Conservation (phyloP, 257 asterid species). For the Fraxinus pennsylvanica region DNA sequence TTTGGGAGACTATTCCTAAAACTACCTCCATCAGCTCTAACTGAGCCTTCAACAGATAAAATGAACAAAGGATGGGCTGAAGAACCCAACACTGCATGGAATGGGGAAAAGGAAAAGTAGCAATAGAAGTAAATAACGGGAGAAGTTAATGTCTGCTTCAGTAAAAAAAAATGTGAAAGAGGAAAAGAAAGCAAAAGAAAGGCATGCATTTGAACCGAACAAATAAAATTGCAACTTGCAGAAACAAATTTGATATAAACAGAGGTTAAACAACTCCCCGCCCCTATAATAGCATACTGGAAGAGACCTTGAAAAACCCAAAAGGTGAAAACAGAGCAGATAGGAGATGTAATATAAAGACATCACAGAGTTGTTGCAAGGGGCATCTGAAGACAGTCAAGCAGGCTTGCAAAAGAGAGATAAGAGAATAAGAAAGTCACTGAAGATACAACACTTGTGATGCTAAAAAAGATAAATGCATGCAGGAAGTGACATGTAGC, state of each 20-base stretch:
- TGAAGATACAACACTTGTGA: background rate
- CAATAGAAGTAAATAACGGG: conserved; percentile 10
- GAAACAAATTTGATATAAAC: background rate
- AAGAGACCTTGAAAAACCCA: background rate
- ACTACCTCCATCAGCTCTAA: conserved; percentile 82
- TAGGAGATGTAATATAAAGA: background rate
- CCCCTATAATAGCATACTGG: background rate
- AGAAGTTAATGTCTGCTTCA: conserved; percentile 2
- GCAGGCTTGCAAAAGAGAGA: background rate
- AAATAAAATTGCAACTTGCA: background rate
- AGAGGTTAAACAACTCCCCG: background rate
- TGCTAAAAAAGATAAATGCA: background rate
- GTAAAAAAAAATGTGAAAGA: background rate
- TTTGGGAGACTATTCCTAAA: conserved; percentile 34
- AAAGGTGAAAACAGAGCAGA: background rate
- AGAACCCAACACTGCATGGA: conserved; percentile 76
- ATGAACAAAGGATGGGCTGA: conserved; percentile 68
- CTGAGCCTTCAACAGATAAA: conserved; percentile 71
- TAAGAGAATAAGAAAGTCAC: background rate
- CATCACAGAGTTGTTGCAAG: background rate
- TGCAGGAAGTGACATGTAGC: background rate
- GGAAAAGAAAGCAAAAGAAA: too few species aligned
- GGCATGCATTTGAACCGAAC: conserved; percentile 9
- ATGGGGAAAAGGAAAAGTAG: conserved; percentile 23
- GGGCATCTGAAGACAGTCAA: background rate